Percentiles rank a stretch among this genome's conserved stretches.
Conservation (phyloP, 2,329 filamentous ascomycete species). For the Fusarium subtropicale region DNA sequence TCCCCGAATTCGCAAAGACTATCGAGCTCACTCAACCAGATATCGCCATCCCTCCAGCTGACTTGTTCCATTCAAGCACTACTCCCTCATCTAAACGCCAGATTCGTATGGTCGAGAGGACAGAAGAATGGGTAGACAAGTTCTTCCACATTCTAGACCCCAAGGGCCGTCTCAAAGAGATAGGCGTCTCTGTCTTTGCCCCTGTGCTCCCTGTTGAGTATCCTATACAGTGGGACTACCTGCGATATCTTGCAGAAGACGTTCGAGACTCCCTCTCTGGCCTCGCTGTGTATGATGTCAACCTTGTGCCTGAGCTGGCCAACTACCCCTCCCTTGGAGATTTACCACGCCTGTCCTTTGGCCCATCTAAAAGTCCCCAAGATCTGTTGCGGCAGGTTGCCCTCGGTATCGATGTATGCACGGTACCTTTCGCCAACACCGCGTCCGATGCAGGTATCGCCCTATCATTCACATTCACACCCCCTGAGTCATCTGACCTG, state of each 20-base stretch:
- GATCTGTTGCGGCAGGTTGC: constrained; percentile 80
- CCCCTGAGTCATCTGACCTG: constrained; percentile 38
- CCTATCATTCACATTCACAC: constrained; percentile 80
- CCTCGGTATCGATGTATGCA: constrained; percentile 83
- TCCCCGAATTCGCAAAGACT: constrained; percentile 75
- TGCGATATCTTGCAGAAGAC: constrained; percentile 76
- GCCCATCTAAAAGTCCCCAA: constrained; percentile 76
- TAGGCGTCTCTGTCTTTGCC: constrained; percentile 65
- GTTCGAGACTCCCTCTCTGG: constrained; percentile 69
- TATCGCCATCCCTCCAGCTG: constrained; percentile 81
- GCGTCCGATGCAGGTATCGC: constrained; percentile 88
- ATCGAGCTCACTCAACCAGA: constrained; percentile 78
- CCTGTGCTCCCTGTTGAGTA: constrained; percentile 80
- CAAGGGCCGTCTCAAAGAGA: constrained; percentile 44
- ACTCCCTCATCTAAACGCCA: constrained; percentile 77
- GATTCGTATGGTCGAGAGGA: constrained; percentile 86
- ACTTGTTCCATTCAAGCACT: constrained; percentile 66
- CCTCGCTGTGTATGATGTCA: constrained; percentile 82
- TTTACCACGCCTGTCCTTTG: constrained; percentile 81
- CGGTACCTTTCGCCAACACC: constrained; percentile 77
- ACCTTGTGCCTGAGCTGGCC: constrained; percentile 74
- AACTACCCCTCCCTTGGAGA: constrained; percentile 63
- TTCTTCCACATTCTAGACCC: constrained; percentile 62
- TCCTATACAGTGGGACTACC: constrained; percentile 81
- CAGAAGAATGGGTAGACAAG: constrained; percentile 81